Evolutionary conservation across 352 stramenopile genomes (phyloP).

Genomic region (Plasmopara viticola): DNA sequence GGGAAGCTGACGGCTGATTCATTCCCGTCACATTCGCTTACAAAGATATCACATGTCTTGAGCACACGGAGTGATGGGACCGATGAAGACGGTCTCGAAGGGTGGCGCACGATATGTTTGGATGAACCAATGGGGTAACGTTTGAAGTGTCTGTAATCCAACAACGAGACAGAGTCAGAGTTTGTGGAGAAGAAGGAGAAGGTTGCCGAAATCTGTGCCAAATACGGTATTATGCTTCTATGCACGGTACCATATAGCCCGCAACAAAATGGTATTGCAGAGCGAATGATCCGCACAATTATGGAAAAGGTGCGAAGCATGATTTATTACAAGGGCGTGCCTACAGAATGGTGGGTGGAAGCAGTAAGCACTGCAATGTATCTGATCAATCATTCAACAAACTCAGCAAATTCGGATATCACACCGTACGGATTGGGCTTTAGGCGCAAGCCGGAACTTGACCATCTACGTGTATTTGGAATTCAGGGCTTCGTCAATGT

Average conservation of each 20-base stretch:
- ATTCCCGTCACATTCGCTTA: not conserved
- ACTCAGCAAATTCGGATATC: not conserved
- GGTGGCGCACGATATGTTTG: not conserved
- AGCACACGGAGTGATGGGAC: not conserved
- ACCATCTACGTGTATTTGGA: not conserved
- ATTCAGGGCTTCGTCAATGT: not conserved
- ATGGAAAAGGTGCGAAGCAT: not conserved
- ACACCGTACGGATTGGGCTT: not conserved
- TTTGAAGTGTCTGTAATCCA: not conserved
- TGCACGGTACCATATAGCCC: not conserved
- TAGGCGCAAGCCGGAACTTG: not conserved
- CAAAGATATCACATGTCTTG: not conserved
- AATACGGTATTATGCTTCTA: not conserved
- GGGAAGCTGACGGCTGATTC: slow-evolving; percentile 1
- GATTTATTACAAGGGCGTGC: not conserved
- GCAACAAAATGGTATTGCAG: not conserved
- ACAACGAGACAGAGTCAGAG: not conserved
- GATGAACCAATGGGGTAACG: not conserved
- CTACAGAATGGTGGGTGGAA: not conserved
- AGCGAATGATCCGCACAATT: not conserved
- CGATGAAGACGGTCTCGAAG: not conserved
- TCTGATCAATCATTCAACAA: not conserved
- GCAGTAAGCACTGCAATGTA: not conserved
- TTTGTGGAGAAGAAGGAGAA: slow-evolving; percentile 1
- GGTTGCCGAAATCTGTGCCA: not conserved